phyloP scores from a whole-genome alignment of 2,329 filamentous ascomycete genomes.

The Geosmithia flava region DNA sequence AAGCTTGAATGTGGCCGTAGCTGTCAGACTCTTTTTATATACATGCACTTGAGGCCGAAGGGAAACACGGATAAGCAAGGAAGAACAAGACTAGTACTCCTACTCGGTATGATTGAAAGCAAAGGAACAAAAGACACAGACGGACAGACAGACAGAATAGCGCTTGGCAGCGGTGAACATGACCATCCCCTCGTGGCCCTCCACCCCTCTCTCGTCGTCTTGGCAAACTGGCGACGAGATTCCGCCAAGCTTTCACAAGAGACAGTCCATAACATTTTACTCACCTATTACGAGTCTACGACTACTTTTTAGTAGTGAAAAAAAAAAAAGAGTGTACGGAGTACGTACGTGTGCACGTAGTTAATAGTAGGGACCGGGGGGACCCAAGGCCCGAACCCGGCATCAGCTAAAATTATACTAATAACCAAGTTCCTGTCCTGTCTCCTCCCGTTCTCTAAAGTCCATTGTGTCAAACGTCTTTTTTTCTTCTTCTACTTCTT shows the following conservation, averaged over 20 bases:
- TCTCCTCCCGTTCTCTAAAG: background rate
- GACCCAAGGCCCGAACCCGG: background rate
- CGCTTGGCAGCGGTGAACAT: constrained; percentile 1
- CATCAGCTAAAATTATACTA: background rate
- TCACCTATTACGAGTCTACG: too few relatives aligned
- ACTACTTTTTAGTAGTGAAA: background rate
- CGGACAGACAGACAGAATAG: background rate
- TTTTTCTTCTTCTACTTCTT: background rate
- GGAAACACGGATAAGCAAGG: too few relatives aligned
- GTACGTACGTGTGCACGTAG: too few relatives aligned
- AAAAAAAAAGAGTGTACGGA: too few relatives aligned
- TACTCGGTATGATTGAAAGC: too few relatives aligned
- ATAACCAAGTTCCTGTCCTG: background rate
- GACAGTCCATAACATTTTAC: background rate
- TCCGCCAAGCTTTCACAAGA: constrained; percentile 3
- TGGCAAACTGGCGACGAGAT: constrained; percentile 1
- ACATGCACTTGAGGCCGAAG: too few relatives aligned
- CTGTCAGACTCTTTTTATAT: too few relatives aligned
- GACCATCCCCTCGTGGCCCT: background rate
- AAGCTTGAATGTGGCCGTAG: too few relatives aligned
- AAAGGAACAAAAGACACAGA: too few relatives aligned
- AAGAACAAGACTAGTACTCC: too few relatives aligned
- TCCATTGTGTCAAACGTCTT: background rate
- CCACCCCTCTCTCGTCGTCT: background rate
- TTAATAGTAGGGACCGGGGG: background rate